Conservation (phyloP, 1,284 basidiomycete genomes). For the Fomitopsis betulina region DNA sequence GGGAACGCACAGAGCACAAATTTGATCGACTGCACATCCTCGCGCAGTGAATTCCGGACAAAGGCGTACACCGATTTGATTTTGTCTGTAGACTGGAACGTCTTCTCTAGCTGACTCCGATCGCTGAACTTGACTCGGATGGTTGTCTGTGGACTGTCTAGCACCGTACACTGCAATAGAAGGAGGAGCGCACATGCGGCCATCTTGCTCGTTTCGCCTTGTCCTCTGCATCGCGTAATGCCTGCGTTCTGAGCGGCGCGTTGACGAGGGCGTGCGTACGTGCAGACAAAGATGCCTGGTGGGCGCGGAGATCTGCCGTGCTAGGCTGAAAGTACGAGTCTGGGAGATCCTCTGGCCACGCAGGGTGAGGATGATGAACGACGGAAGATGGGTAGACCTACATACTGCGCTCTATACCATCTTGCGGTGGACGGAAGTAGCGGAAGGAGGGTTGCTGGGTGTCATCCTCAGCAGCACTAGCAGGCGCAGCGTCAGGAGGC, state of each 20-base stretch:
- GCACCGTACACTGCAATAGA: background rate
- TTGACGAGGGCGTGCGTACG: slow-evolving; percentile 66
- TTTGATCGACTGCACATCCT: slow-evolving; percentile 69
- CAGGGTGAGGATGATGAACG: background rate
- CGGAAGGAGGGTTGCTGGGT: background rate
- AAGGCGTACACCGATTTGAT: slow-evolving; percentile 82
- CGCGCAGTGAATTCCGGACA: slow-evolving; percentile 66
- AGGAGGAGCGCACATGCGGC: slow-evolving; percentile 54
- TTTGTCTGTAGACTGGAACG: slow-evolving; percentile 71
- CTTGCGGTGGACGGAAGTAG: background rate
- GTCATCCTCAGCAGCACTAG: background rate
- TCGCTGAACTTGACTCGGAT: slow-evolving; percentile 82
- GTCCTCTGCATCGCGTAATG: slow-evolving; percentile 62
- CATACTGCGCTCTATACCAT: background rate
- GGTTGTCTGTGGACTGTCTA: slow-evolving; percentile 48
- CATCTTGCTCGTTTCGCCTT: slow-evolving; percentile 61
- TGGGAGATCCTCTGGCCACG: slow-evolving; percentile 40
- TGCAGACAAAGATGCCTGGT: slow-evolving; percentile 59
- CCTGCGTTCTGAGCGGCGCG: slow-evolving; percentile 71
- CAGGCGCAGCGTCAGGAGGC: background rate
- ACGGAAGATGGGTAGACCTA: background rate
- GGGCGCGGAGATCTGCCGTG: slow-evolving; percentile 65
- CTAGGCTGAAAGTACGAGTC: slow-evolving; percentile 77
- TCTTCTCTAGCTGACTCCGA: slow-evolving; percentile 77
- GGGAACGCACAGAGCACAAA: slow-evolving; percentile 69